Percentiles rank a stretch among this genome's conserved stretches.
Conservation (phyloP, 495 filamentous ascomycete genomes). For the Rhypophila decipiens region DNA sequence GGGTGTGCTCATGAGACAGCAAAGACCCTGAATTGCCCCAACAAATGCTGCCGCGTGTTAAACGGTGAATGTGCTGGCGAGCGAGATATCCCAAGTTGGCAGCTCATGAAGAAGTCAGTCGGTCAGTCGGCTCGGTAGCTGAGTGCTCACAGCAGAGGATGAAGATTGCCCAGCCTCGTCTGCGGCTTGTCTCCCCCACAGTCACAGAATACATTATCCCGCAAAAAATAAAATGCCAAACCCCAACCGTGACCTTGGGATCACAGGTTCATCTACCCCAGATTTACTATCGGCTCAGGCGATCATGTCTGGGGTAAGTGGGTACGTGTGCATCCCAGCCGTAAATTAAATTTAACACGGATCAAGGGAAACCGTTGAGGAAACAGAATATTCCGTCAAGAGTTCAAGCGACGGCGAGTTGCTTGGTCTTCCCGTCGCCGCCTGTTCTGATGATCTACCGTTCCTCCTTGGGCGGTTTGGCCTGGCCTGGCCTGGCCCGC, state of each 20-base stretch:
- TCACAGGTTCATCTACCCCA: slow-evolving; percentile 8
- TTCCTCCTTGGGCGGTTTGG: not conserved
- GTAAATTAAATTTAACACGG: not conserved
- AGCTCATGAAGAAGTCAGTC: slow-evolving; percentile 1
- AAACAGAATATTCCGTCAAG: no score
- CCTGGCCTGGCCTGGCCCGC: not conserved
- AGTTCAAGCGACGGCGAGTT: no score
- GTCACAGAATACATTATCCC: not conserved
- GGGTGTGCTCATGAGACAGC: slow-evolving; percentile 13
- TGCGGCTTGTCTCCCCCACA: not conserved
- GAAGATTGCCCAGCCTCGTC: not conserved
- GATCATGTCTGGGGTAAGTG: not conserved
- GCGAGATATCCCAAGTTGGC: not conserved
- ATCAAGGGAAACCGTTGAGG: not conserved
- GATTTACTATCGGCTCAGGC: not conserved
- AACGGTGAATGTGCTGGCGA: not conserved
- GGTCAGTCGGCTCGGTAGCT: slow-evolving; percentile 2
- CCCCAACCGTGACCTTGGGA: slow-evolving; percentile 5
- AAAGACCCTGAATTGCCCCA: slow-evolving; percentile 7
- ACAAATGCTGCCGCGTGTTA: slow-evolving; percentile 13
- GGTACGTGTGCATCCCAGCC: not conserved
- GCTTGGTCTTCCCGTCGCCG: no score
- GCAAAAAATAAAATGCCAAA: not conserved
- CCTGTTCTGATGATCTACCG: no score
- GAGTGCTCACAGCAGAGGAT: not conserved